Base-by-base conservation (phyloP, 352 stramenopile genomes). In the Saprolegnia parasitica region DNA sequence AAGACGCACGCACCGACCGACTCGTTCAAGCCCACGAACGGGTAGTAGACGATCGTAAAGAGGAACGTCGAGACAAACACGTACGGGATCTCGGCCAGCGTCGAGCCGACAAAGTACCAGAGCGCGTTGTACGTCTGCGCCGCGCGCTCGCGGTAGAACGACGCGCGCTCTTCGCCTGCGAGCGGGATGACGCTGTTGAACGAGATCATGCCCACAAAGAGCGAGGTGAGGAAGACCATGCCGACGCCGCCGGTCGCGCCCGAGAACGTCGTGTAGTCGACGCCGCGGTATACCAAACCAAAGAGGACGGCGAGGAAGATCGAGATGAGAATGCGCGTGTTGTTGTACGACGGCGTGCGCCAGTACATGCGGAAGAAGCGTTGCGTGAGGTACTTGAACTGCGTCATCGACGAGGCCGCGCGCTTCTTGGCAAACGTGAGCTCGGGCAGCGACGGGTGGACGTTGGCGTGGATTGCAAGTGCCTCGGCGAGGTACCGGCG, bases 131-230 rank as follows among this genome's bases (percentile, higher is more conserved):
- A 98, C 68, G 96, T 98, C 72, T 93, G 73, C 16, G 89, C 82
- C 20, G 87, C 83, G 29, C 95, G 89, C 73, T 98, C 93, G 8
- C 92, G 80, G 79, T 98, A 98, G 73, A 95, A 98, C 37, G 91
- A 86, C 24, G 91, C 90, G 42, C 93, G 80, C 63, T 97, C 88
- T 11, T 84, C 80, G 56, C 87, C 76, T 21, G 92, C 82, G 4
- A 96, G 75, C 13, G 87, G 79, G 50, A 97, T 77, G 23, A 93
- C 81, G 13, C 74, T 90, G 64, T 93, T 81, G 50, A 96, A 88
- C 32, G 77, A 81, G 40, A 93, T 90, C 29, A 96, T 78, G 13
- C 81, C 80, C 10, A 91, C 75, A 65, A 97, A 97, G 60, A 93
- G 67, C 8, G 89, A 87, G 15, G 81, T 87, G 9, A 89, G 76